Conservation (phyloP, 768 basidiomycete genomes). For the Agrocybe chaxingu region DNA sequence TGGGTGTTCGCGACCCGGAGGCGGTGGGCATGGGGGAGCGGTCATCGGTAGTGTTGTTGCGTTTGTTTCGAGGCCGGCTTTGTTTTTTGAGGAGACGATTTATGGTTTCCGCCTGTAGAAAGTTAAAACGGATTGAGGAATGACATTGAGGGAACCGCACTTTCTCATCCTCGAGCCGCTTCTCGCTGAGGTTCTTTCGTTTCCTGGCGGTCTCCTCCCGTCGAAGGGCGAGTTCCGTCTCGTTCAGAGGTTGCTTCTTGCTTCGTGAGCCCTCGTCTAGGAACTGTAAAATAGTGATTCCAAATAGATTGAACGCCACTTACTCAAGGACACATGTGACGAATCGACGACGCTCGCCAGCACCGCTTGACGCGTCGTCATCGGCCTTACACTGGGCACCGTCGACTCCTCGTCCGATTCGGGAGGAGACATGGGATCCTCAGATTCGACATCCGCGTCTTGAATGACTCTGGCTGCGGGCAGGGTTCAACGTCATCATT, state of each 20-base stretch:
- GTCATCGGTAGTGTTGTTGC: slow-evolving; percentile 50
- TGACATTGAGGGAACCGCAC: slow-evolving; percentile 28
- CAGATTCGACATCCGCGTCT: slow-evolving; percentile 32
- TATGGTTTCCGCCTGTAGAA: slow-evolving; percentile 74
- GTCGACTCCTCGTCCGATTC: slow-evolving; percentile 27
- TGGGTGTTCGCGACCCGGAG: slow-evolving; percentile 19
- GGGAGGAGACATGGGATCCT: slow-evolving; percentile 28
- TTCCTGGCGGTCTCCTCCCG: slow-evolving; percentile 82
- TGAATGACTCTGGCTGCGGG: slow-evolving; percentile 19
- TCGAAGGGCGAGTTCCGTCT: slow-evolving; percentile 68
- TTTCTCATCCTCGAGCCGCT: slow-evolving; percentile 85
- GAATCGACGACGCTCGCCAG: slow-evolving; percentile 67
- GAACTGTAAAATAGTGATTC: neutral
- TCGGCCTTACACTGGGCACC: slow-evolving; percentile 25
- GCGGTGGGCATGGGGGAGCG: slow-evolving; percentile 28
- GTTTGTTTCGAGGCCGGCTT: slow-evolving; percentile 61
- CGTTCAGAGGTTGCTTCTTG: slow-evolving; percentile 68
- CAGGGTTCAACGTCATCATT: neutral
- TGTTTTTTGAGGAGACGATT: slow-evolving; percentile 88
- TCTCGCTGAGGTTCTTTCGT: slow-evolving; percentile 75
- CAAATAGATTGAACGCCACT: slow-evolving; percentile 1
- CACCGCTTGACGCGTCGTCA: slow-evolving; percentile 67
- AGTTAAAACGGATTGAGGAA: neutral
- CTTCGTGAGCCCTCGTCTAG: slow-evolving; percentile 28
- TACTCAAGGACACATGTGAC: slow-evolving; percentile 65